Conservation (phyloP, 257 asterid species). For the Nicotiana otophora region DNA sequence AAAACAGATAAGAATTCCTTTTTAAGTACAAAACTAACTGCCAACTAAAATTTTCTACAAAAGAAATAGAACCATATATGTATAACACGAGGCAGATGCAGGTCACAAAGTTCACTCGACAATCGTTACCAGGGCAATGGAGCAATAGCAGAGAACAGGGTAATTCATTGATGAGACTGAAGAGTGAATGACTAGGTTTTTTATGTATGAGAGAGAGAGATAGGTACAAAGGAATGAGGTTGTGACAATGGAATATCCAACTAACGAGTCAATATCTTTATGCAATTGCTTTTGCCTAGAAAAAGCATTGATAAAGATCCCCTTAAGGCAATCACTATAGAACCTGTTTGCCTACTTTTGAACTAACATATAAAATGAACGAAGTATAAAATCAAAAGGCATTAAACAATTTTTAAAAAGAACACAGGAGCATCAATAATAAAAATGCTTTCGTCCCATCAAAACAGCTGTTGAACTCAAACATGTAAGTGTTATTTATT, state of each 20-base stretch:
- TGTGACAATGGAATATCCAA: not conserved
- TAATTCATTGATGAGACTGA: not conserved
- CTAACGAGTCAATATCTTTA: not conserved
- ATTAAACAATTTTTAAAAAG: not conserved
- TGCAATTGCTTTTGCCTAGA: not conserved
- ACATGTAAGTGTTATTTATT: not conserved
- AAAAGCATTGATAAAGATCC: not conserved
- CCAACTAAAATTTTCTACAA: not conserved
- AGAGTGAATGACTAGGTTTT: not conserved
- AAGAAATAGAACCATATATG: not conserved
- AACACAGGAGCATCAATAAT: not conserved
- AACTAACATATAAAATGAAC: not conserved
- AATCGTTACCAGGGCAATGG: too few relatives aligned
- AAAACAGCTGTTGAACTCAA: not conserved
- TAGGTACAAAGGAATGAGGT: not conserved
- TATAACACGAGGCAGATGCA: not conserved
- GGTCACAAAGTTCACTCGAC: not conserved
- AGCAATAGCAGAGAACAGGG: not conserved
- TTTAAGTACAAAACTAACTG: not conserved
- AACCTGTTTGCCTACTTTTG: not conserved
- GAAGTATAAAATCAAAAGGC: not conserved
- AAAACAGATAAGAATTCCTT: not conserved
- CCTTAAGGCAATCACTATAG: not conserved
- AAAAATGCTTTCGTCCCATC: not conserved
- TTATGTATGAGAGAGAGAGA: not conserved